These are phyloP conservation scores for Ceratocystis harringtonii DNA, from an alignment of 2,329 filamentous ascomycete species.

Conservation along the genomic window DNA sequence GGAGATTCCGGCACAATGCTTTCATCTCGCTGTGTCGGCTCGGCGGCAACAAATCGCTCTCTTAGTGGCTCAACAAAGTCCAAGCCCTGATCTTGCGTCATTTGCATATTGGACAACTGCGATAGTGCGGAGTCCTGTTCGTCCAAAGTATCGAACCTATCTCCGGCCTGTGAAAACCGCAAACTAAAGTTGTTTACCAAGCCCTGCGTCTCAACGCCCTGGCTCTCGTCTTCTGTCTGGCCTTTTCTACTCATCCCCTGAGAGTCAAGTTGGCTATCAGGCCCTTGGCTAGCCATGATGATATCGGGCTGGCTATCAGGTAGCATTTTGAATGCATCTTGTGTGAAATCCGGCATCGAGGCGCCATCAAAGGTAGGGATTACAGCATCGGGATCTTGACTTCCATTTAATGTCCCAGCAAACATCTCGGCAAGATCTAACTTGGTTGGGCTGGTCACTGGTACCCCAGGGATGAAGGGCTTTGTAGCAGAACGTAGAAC, in stretches of 20 bases:
- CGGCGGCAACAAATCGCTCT: slow-evolving; percentile 42
- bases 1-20: slow-evolving; percentile 46
- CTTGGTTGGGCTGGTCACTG: slow-evolving; percentile 44
- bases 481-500: slow-evolving; percentile 55
- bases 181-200: slow-evolving; percentile 12
- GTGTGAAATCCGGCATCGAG: slow-evolving; percentile 16
- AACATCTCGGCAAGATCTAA: slow-evolving; percentile 82
- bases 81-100: slow-evolving; percentile 70
- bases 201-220: slow-evolving; percentile 19
- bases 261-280: slow-evolving; percentile 23
- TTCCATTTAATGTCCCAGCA: slow-evolving; percentile 69
- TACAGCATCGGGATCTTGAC: slow-evolving; percentile 29
- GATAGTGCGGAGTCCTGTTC: background rate
- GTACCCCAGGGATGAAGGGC: slow-evolving; percentile 53
- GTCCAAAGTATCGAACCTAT: slow-evolving; percentile 41
- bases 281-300: slow-evolving; percentile 33
- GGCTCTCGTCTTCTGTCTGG: slow-evolving; percentile 23
- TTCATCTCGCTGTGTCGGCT: slow-evolving; percentile 27
- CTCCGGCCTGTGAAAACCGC: slow-evolving; percentile 47
- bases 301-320: slow-evolving; percentile 28
- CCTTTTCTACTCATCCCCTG: slow-evolving; percentile 22
- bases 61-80: slow-evolving; percentile 57
- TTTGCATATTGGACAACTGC: slow-evolving; percentile 13
- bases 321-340: slow-evolving; percentile 19
- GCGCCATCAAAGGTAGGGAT: slow-evolving; percentile 14